Evolutionary conservation across 768 basidiomycete genomes (phyloP), one percentile per base, ranked within the genome.

Genomic region (Tremella fuciformis): DNA sequence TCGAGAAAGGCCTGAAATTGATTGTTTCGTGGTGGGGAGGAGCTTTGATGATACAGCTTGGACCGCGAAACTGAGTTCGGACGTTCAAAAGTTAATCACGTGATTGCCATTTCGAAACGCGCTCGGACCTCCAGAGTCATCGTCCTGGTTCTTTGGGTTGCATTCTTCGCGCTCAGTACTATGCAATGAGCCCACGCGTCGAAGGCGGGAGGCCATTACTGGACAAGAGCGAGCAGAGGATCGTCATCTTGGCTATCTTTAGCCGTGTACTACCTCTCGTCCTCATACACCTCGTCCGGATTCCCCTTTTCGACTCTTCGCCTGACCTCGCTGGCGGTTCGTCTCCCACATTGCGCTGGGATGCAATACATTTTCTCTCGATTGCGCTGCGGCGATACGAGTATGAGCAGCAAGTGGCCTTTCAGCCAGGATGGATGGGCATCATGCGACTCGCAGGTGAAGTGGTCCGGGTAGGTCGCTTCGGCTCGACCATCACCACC

Each of bases 371-470:
- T 76, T 97, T 91, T 74, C 65, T 80, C 6, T 81, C 83, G 66
- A 83, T 90, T 53, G 88, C 90, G 0, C 67, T 80, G 24, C 59
- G 82, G 11, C 82, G 83, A 8, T 82, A 86, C 64, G 60, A 62
- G 0, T 85, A 84, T 71, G 94, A 98, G 71, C 83, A 94, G 66
- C 81, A 89, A 63, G 88, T 88, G 83, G 94, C 94, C 0, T 98
- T 91, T 76, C 82, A 91, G 61, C 88, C 89, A 1, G 89, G 83
- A 3, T 76, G 83, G 22, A 83, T 88, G 2, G 67, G 78, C 11
- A 50, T 88, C 50, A 81, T 90, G 76, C 79, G 82, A 1, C 13
- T 66, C 0, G 53, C 58, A 53, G 51, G 77, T 49, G 24, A 59
- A 40, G 38, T 25, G 39, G 39, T 63, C 59, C 21, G 60, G 16